Base-by-base conservation (phyloP, 1,139 yeast species). In the Candida tropicalis region DNA sequence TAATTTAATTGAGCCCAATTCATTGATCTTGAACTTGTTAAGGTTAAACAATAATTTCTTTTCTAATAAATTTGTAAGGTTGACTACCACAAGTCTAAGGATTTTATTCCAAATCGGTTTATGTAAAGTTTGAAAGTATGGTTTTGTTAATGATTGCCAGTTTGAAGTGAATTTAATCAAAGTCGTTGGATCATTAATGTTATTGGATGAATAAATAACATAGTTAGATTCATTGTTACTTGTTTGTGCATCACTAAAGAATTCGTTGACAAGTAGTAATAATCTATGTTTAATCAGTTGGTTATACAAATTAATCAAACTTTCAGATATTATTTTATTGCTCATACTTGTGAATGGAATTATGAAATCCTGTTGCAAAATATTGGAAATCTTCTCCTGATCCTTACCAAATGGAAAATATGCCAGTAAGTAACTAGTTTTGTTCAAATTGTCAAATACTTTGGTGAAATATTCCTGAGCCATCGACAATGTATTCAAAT, bases 1-100 rank as follows among this genome's bases (percentile, higher is more conserved):
- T 41, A 95, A 68, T 51, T 84, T 85, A 27, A 90, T 76, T 0
- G 96, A 84, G 0, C 98, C 98, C 39, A 87, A 66, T 52, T 87
- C 96, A 55, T 87, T 90, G 49, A 89, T 81, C 47, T 60, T 64
- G 49, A 63, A 70, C 46, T 76, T 79, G 42, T 81, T 81, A 46
- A 84, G 78, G 35, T 87, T 70, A 4, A 72, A 53, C 79, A 90
- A 78, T 33, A 93, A 69, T 54, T 83, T 82, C 52, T 78, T 75
- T 56, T 91, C 97, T 4, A 88, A 57, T 33, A 82, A 58, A 48
- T 49, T 75, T 51, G 56, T 82, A 64, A 58, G 72, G 62, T 73
- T 73, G 7, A 82, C 77, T 2, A 85, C 82, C 3, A 82, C 65
- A 11, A 72, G 58, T 12, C 75, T 62, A 31, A 87, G 63, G 31